Base-by-base conservation (phyloP, 169 alveolate species). In the Plasmodium berghei region DNA sequence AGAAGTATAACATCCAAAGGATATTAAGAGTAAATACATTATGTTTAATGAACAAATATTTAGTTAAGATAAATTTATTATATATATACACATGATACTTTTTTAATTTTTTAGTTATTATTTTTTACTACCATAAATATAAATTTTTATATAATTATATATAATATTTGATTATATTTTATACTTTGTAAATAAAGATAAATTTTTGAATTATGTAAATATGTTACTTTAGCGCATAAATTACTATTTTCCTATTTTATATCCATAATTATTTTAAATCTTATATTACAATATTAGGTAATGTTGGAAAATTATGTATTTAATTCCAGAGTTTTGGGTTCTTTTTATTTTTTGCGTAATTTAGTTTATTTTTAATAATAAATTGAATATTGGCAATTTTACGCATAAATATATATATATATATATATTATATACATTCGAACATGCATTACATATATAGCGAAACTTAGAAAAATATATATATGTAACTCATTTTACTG, bases 371-470 rank as follows among this genome's bases (percentile, higher is more conserved):
- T 34, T 20, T 28, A 45, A 20, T 34, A 26, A 59, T 14, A 24
- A n/a, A 22, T 55, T 45, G 28, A 61, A 61, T 12, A 24, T 34
- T 20, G 28, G 22, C 12, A 55, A 2, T 54, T 72, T 28, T 26
- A 28, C 40, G 22, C 24, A 12, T 72, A 22, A 10, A 42, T 69
- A 67, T 22, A 8, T 28, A 42, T 24, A 22, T 48, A 9, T 40
- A 71, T 46, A 14, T 14, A 5, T 67, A 67, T 54, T 12, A 18
- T 56, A 52, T 22, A n/a, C 42, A 52, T 72, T 42, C 63, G 18
- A n/a, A 18, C 45, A 72, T 69, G 18, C 77, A 28, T n/a, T 28
- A 34, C 42, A 34, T 34, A 34, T 34, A 34, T 34, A 28, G 40
- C 6, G 3, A 34, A 34, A 34, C 42, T 34, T 34, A 34, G 42